These are phyloP conservation scores for Wolfiporia cocos DNA, from an alignment of 1,284 basidiomycete genomes.

Conservation along the genomic window DNA sequence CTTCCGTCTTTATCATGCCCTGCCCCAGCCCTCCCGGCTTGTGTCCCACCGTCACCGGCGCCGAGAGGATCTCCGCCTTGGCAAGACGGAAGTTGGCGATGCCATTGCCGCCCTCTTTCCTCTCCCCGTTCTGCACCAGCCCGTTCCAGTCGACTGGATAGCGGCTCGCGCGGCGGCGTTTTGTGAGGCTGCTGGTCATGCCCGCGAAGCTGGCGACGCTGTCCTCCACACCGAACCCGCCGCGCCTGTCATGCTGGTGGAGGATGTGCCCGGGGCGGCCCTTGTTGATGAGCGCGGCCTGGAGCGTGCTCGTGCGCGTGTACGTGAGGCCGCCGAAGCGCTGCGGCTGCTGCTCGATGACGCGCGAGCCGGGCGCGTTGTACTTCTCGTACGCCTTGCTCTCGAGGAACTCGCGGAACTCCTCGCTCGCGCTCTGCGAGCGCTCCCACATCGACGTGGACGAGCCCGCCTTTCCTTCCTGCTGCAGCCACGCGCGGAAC, in stretches of 20 bases:
- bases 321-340: constrained; percentile 58
- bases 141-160: constrained; percentile 9
- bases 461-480: constrained; percentile 11
- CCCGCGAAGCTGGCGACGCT: constrained; percentile 24
- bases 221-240: background rate
- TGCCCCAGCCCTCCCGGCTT: constrained; percentile 14
- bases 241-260: constrained; percentile 15
- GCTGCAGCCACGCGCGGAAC: constrained; percentile 43
- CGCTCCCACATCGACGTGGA: constrained; percentile 30
- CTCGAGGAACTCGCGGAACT: constrained; percentile 26
- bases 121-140: constrained; percentile 9
- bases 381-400: constrained; percentile 18
- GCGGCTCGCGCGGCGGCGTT: constrained; percentile 2
- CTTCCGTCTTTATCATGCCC: constrained; percentile 11
- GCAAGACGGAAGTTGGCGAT: constrained; percentile 24
- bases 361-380: constrained; percentile 24
- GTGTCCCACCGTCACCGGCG: constrained; percentile 27
- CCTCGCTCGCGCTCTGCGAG: constrained; percentile 6
- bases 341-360: constrained; percentile 62
- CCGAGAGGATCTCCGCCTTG: constrained; percentile 15
- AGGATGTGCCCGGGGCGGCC: constrained; percentile 56
- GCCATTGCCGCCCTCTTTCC: constrained; percentile 2
- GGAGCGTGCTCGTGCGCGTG: constrained; percentile 42
- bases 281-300: constrained; percentile 43
- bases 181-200: constrained; percentile 17